Base-by-base conservation (phyloP, 192 early-diverging fungal genomes). In the Chytriomyces confervae region DNA sequence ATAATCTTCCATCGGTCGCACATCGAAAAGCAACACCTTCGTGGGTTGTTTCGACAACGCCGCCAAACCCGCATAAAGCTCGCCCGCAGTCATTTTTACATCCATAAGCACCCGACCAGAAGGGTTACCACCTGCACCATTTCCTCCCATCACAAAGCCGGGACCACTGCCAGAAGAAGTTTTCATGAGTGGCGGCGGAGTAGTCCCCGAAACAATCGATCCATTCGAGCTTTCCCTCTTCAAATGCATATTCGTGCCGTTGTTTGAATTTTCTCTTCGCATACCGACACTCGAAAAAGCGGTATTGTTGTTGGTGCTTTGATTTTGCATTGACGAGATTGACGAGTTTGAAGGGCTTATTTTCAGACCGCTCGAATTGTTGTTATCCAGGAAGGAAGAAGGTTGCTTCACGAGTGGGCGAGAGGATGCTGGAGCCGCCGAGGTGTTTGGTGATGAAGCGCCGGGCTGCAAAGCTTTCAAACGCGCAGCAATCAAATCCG, bases 1-100 rank as follows among this genome's bases (percentile, higher is more conserved):
- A 80, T 84, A 95, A 46, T 92, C 84, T 36, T 93, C 89, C 50
- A 88, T 87, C 46, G 89, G 87, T 13, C 95, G 87, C 10, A 95
- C 87, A 82, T 97, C 95, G 69, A 97, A 81, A 20, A 96, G 68
- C 27, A 97, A 61, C 27, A 87, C 77, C 8, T 78, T 66, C 6
- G 45, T 61, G 4, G 36, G 20, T 10, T 50, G 43, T 51, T 86
- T 69, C 10, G 68, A 44, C 13, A 77, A 50, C 43, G 24, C 61
- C 46, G 65, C 47, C 36, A 80, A 49, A 24, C 77, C 77, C n/a
- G 79, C 57, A 65, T 73, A 75, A 20, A 80, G 61, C 10, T 80
- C 79, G 6, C 68, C 61, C 48, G 72, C 70, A 8, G 76, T 29
- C 72, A 72, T 68, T 20, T 7, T 51, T 16, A n/a, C 13, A 53